Base-by-base conservation (phyloP, 1,284 basidiomycete species). In the Papiliotrema laurentii region DNA sequence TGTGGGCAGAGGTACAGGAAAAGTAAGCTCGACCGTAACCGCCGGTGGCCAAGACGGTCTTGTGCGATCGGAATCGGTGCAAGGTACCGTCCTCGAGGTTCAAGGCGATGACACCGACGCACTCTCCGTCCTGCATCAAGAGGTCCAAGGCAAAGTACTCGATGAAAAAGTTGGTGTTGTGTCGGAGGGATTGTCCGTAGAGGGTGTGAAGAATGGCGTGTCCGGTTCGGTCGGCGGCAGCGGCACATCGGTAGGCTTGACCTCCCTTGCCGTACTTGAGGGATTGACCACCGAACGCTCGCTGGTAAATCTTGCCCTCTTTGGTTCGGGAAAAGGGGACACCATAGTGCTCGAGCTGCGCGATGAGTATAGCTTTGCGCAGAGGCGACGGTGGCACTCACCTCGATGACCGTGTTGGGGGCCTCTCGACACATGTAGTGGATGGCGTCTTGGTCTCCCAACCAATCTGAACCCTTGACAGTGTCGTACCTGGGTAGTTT, bases 161-260 rank as follows among this genome's bases (percentile, higher is more conserved):
- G 76, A 99, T 97, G 80, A 99, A 98, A 78, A 97, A 99, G 77
- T 97, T 96, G 73, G 96, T 98, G 81, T 98, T 87, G 81, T 99
- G 96, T 57, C 92, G 87, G 56, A 98, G 84, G 55, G 96, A 98
- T 80, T 98, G 96, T 64, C 96, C 96, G 71, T 97, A 97, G 52
- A 99, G 88, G 16, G 93, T 96, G 81, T 98, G 96, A 48, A 99
- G 84, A 70, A 99, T 85, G 37, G 96, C 96, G 72, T 99, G 96
- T 22, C 96, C 96, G 16, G 96, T 98, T 76, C 96, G 90, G 75
- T 99, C 96, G 55, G 96, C 96, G 7, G 96, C 96, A 53, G 94
- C 93, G 55, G 94, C 94, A 73, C 94, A 98, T 59, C 96, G 90
- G 77, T 99, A 98, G 24, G 96, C 96, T 75, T 99, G 96, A 50